Percentiles rank a stretch among this genome's conserved stretches.
These are phyloP conservation scores for Phalaenopsis hybrid DNA, from an alignment of 116 monocot species.

Conservation along the genomic window DNA sequence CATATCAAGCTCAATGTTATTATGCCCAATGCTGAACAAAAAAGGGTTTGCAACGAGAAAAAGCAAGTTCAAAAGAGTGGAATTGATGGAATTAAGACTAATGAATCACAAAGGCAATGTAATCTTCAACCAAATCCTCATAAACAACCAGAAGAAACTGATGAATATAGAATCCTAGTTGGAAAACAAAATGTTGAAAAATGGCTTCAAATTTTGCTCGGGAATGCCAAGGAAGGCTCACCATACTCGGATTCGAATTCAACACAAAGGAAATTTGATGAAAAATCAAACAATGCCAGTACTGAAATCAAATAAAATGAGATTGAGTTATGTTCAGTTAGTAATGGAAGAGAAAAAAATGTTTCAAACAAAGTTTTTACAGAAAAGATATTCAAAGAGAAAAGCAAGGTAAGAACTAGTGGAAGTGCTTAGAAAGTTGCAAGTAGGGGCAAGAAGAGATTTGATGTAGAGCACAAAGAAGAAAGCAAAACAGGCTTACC, in stretches of 20 bases:
- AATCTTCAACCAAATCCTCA: background rate
- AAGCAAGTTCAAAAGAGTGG: background rate
- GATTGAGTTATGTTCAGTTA: background rate
- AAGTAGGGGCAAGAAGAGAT: slow-evolving; percentile 21
- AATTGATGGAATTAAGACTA: slow-evolving; percentile 5
- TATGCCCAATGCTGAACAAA: background rate
- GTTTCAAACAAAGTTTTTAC: slow-evolving; percentile 8
- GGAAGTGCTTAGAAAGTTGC: background rate
- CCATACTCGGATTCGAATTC: slow-evolving; percentile 6
- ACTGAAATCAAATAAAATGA: slow-evolving; percentile 8
- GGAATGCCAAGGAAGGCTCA: slow-evolving; percentile 27
- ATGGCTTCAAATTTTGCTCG: slow-evolving; percentile 63
- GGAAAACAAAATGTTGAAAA: slow-evolving; percentile 76
- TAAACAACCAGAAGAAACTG: slow-evolving; percentile 20
- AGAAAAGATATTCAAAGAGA: background rate
- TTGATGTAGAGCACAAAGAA: slow-evolving; percentile 22
- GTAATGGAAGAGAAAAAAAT: slow-evolving; percentile 16
- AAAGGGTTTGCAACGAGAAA: background rate
- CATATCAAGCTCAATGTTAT: slow-evolving; percentile 4
- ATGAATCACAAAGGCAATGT: slow-evolving; percentile 1
- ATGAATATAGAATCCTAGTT: slow-evolving; percentile 26
- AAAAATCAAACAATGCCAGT: slow-evolving; percentile 3
- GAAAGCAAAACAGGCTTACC: slow-evolving; percentile 22
- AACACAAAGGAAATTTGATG: background rate
- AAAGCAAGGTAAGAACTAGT: background rate